Evolutionary conservation across 1,139 yeast species (phyloP), one percentile per base, ranked within the genome.

Genomic region (Hansenula sp.): DNA sequence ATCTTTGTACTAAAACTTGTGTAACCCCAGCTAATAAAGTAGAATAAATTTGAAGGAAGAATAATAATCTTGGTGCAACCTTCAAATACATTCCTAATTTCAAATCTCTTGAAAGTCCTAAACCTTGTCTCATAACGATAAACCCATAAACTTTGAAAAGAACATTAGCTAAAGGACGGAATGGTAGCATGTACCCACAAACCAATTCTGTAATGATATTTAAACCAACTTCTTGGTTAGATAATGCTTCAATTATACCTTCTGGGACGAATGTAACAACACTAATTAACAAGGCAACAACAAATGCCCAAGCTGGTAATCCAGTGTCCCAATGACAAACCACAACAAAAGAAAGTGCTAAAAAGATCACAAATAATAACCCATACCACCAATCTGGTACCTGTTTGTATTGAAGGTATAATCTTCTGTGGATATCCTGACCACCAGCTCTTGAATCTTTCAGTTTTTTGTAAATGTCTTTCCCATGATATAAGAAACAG

Each of bases 1-100:
- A 59, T 31, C 51, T 50, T 44, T 55, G 66, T 24, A 64, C 50
- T 25, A 72, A 71, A 16, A 69, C 63, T 37, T 67, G 65, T 10
- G 65, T 69, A 38, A 69, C 46, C 18, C 66, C 61, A 2, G 71
- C 63, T 42, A 66, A 52, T 44, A 59, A 64, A 58, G 57, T 71
- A 48, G 72, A 74, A 49, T 68, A 50, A 43, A 73, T 57, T 59
- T 74, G 79, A 24, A 71, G 69, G 41, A 62, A 54, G 53, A 75
- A 74, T 61, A 53, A 68, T 51, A 55, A 48, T 42, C 72, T 61
- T 37, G 79, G 79, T 19, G 73, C 67, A 28, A 71, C 60, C 56
- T 73, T 75, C 75, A 74, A 69, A 59, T 75, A 75, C 48, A 73
- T 71, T 30, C 78, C 79, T 53, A 75, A 62, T 53, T 75, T 75